A percentile compares a stretch with the other conserved stretches of the same genome.
Evolutionary conservation across 768 basidiomycete genomes (phyloP).

Genomic region (Royoungia palumana): DNA sequence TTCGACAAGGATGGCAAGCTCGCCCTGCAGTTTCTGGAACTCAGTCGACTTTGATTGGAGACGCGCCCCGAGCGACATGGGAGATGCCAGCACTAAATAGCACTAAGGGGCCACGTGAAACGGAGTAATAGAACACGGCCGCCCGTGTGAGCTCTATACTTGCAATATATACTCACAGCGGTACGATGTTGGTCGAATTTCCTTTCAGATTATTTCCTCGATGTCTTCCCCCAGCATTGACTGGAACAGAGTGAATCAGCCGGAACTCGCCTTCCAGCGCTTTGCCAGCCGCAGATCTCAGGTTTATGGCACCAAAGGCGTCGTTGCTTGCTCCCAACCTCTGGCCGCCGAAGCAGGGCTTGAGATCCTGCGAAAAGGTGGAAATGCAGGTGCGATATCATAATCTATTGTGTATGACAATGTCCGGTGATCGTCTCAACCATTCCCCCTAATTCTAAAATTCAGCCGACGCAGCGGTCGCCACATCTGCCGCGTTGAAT

Average conservation of each 20-base stretch:
- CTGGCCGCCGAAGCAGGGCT: conserved; percentile 88
- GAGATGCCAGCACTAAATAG: conserved; percentile 11
- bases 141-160: conserved; percentile 2
- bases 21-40: conserved; percentile 78
- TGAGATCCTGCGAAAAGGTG: conserved; percentile 88
- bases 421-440: background rate
- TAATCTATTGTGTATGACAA: background rate
- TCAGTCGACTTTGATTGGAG: conserved; percentile 69
- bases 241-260: conserved; percentile 63
- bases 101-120: conserved; percentile 9
- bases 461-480: conserved; percentile 90
- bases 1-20: conserved; percentile 71
- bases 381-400: conserved; percentile 79
- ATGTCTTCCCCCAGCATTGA: conserved; percentile 40
- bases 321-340: conserved; percentile 88
- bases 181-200: background rate
- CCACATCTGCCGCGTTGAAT: conserved; percentile 88
- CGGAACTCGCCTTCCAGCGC: conserved; percentile 60
- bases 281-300: conserved; percentile 86
- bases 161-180: background rate
- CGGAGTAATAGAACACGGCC: conserved; percentile 4
- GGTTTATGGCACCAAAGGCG: conserved; percentile 81
- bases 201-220: background rate
- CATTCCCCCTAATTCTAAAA: background rate
- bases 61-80: conserved; percentile 54